Conservation (phyloP, 2,329 filamentous ascomycete species). For the Teratosphaeria pseudoeucalypti region DNA sequence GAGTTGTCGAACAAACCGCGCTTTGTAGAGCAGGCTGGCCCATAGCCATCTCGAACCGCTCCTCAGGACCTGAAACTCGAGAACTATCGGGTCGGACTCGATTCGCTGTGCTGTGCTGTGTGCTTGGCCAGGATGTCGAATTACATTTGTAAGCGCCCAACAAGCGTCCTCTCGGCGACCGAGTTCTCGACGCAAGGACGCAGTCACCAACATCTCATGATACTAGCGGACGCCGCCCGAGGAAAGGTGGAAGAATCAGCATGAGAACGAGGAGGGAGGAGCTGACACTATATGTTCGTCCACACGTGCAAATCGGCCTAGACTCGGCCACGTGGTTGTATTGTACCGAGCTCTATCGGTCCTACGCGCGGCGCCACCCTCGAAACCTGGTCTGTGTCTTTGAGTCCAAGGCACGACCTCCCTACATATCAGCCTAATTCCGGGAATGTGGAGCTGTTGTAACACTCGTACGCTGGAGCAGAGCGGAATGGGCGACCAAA, state of each 20-base stretch:
- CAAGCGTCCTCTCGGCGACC: background rate
- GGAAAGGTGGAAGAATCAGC: background rate
- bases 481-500: no score
- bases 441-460: no score
- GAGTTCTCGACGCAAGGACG: background rate
- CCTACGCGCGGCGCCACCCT: background rate
- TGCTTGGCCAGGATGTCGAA: background rate
- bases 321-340: background rate
- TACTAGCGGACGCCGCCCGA: background rate
- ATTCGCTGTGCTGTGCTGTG: background rate
- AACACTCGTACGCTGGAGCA: no score
- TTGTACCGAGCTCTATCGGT: background rate
- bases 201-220: background rate
- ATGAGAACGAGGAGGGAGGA: background rate
- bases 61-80: background rate
- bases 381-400: background rate
- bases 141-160: background rate
- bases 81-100: background rate
- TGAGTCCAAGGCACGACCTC: background rate
- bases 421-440: background rate
- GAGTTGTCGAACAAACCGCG: background rate
- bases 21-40: background rate
- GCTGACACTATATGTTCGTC: background rate
- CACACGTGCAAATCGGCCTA: background rate
- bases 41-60: background rate